A percentile compares a stretch with the other conserved stretches of the same genome.
Evolutionary conservation across 768 basidiomycete genomes (phyloP).

Genomic region (Pseudohyphozyma bogoriensis): DNA sequence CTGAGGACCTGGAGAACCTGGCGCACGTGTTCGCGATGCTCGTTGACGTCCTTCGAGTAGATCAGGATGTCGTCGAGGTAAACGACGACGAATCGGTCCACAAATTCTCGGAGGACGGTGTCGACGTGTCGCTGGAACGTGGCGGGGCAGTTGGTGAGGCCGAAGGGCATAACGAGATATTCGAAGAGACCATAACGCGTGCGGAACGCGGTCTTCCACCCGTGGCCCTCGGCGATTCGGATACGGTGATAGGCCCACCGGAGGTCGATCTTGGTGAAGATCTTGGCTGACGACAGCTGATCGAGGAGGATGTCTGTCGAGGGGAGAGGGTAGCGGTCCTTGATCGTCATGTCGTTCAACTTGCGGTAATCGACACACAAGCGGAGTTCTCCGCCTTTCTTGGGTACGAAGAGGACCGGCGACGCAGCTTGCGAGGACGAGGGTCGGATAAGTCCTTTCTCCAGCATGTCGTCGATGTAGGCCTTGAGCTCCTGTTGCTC

Average conservation of each 20-base stretch:
- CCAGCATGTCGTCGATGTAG: constrained; percentile 41
- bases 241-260: constrained; percentile 43
- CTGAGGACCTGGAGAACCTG: constrained; percentile 37
- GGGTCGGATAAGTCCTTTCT: constrained; percentile 38
- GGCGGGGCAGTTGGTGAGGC: constrained; percentile 36
- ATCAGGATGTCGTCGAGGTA: constrained; percentile 41
- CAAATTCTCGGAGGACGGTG: constrained; percentile 39
- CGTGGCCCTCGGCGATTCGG: constrained; percentile 41
- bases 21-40: not conserved
- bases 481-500: constrained; percentile 39
- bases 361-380: constrained; percentile 26
- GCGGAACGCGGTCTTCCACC: constrained; percentile 43
- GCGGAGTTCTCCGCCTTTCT: constrained; percentile 15
- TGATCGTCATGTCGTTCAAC: constrained; percentile 21
- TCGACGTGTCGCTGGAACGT: constrained; percentile 45
- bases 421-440: constrained; percentile 13
- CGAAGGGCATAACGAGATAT: constrained; percentile 43
- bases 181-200: constrained; percentile 43
- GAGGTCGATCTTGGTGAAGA: constrained; percentile 40
- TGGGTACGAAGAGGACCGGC: constrained; percentile 24
- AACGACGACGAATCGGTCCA: constrained; percentile 42
- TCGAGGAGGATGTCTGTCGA: constrained; percentile 19
- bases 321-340: constrained; percentile 26
- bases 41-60: constrained; percentile 37
- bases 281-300: constrained; percentile 31